Base-by-base conservation (phyloP, 2,329 filamentous ascomycete genomes). In the Claviceps pazoutovae region DNA sequence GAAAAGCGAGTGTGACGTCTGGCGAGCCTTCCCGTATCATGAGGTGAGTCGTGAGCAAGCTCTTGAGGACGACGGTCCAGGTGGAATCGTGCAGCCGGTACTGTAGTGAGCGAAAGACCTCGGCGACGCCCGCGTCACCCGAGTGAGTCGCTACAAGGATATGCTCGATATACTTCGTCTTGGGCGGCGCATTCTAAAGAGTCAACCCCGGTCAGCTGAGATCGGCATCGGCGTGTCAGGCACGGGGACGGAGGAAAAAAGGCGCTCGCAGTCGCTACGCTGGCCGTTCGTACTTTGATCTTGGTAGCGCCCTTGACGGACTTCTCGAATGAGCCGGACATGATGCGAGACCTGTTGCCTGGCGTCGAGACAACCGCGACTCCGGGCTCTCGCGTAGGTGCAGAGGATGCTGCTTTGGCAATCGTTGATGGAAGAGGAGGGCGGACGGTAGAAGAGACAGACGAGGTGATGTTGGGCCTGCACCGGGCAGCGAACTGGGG, bases 51-150 rank as follows among this genome's bases (percentile, higher is more conserved):
- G 95, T 93, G 61, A 97, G 95, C 59, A 98, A 75, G 61, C 88
- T 84, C 74, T 98, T 98, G 82, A 96, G 95, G 57, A 95, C 91
- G 53, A 97, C 89, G n/a, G 93, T 98, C 93, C 93, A 98, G 75
- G 93, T 95, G 59, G 91, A 91, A 67, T 98, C 93, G 65, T 89
- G 84, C 58, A 98, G 71, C 50, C 93, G 82, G 66, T 88, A 82
- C 65, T 94, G 89, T 51, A 98, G 74, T 43, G 89, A 88, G 55
- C 93, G 84, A 68, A 98, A 97, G 63, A 98, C 87, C 71, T 98
- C 93, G 54, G 84, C 91, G 54, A 98, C 88, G 59, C 91, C 93
- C 51, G 88, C 86, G 70, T 98, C 93, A 60, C 90, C 93, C 21
- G 89, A 85, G 70, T 96, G 88, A 39, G 93, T 98, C 56, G 93